Base-by-base conservation (phyloP, 2,329 filamentous ascomycete genomes). In the Beauveria sp. region DNA sequence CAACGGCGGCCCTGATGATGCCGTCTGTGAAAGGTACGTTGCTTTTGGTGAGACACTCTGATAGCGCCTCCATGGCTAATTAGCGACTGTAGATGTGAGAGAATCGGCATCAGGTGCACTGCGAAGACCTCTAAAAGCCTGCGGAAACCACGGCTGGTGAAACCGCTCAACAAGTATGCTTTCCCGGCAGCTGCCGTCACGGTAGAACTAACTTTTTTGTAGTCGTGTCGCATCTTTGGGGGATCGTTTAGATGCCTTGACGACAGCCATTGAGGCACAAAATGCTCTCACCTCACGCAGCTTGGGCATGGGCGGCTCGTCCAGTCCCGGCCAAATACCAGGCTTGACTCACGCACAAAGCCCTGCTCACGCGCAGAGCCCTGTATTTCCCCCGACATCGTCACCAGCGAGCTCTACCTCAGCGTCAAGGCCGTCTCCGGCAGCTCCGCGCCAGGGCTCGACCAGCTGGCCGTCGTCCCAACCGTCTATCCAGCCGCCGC, bases 101-200 rank as follows among this genome's bases (percentile, higher is more conserved):
- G 66, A 54, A 58, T 71, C 40, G 66, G 65, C 3, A 68, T 69
- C 3, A 65, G 67, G 5, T 75, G 73, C 58, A 50, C 59, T 4
- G 67, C 67, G 2, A 73, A 72, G 64, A 65, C 67, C 6, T 68
- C 68, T 3, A 69, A 62, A 47, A 65, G 68, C 20, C 53, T 75
- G 54, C 68, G 73, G 58, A 73, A 67, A 60, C 67, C 72, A 7
- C 67, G 72, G 18, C 71, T 70, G 51, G 67, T 74, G 38, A 68
- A 68, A 42, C 65, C 64, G 14, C 53, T 66, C 22, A 65, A 65
- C 24, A 69, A 65, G 71, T 74, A 65, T 59, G 66, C 51, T 18
- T 28, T 8, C 9, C 12, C 9, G 2, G 28, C 14, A 10, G 12
- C 5, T 16, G 14, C 26, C 12, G 24, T n/a, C 12, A 18, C n/a